Conservation (phyloP, 805 yeast genomes). For the Candida pseudofarinosa region DNA sequence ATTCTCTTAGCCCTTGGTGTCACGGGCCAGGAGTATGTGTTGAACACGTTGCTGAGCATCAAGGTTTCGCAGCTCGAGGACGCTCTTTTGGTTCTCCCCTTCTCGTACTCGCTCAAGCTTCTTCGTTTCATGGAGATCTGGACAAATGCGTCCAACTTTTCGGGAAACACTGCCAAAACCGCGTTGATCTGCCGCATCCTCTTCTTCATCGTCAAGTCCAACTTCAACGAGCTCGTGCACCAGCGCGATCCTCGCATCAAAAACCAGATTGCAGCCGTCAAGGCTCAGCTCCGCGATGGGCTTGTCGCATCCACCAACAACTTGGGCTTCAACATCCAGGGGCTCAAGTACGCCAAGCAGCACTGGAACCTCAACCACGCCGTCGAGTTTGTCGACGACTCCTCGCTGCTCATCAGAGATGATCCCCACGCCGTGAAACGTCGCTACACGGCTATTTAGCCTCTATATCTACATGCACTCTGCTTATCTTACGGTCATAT, state of each 20-base stretch:
- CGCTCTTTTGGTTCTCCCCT: conserved; percentile 86
- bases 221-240: conserved; percentile 73
- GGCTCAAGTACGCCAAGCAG: conserved; percentile 64
- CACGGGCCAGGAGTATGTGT: conserved; percentile 72
- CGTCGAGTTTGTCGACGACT: conserved; percentile 67
- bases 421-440: conserved; percentile 66
- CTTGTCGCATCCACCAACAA: conserved; percentile 50
- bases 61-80: conserved; percentile 87
- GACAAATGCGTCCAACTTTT: conserved; percentile 45
- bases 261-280: conserved; percentile 60
- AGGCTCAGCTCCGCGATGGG: conserved; percentile 54
- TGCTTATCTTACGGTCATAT: too few relatives aligned
- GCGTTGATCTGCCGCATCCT: conserved; percentile 70
- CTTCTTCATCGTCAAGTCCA: conserved; percentile 67
- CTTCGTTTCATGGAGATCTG: conserved; percentile 73
- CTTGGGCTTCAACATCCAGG: conserved; percentile 83
- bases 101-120: conserved; percentile 71
- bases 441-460: conserved; percentile 53
- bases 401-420: conserved; percentile 49
- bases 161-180: conserved; percentile 47
- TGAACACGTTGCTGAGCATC: conserved; percentile 66
- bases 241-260: conserved; percentile 64
- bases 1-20: conserved; percentile 70
- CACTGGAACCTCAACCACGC: conserved; percentile 80
- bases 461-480: too few relatives aligned